Percentiles rank a stretch among this genome's conserved stretches.
Conservation (phyloP, 2,329 filamentous ascomycete species). For the Apiospora phragmitis region DNA sequence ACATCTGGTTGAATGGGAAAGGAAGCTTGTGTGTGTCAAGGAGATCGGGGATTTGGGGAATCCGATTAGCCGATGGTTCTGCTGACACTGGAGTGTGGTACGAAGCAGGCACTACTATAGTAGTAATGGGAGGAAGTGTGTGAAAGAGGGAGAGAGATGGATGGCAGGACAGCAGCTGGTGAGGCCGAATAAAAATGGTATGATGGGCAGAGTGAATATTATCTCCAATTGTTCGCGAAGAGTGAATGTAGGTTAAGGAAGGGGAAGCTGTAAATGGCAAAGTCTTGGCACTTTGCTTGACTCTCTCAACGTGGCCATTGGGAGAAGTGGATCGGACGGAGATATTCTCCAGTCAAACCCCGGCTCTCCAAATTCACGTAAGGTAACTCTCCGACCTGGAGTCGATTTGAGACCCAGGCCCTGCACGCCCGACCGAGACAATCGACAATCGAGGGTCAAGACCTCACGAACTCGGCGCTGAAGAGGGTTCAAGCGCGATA, state of each 20-base stretch:
- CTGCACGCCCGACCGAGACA: not conserved
- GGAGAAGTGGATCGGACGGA: constrained; percentile 5
- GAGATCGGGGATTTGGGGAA: not conserved
- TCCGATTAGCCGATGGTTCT: not conserved
- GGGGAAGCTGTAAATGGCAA: not conserved
- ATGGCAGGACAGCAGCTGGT: not conserved
- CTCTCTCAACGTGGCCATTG: constrained; percentile 8
- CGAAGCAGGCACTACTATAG: not conserved
- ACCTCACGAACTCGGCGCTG: not conserved
- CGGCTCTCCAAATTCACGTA: not conserved
- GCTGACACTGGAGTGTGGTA: not conserved
- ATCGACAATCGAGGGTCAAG: not conserved
- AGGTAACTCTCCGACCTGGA: constrained; percentile 5
- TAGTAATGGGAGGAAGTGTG: not conserved
- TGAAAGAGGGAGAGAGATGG: not conserved
- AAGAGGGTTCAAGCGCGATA: not conserved
- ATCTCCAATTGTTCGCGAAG: not conserved
- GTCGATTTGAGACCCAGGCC: not conserved
- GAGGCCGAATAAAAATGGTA: not conserved
- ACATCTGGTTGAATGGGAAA: not conserved
- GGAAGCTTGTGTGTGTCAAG: constrained; percentile 6
- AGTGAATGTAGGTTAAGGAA: not conserved
- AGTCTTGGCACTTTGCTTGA: constrained; percentile 1
- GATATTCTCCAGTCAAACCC: constrained; percentile 5
- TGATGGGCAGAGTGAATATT: not conserved